phyloP scores from a whole-genome alignment of 2,329 filamentous ascomycete genomes.

The Hypoxylon sp. region DNA sequence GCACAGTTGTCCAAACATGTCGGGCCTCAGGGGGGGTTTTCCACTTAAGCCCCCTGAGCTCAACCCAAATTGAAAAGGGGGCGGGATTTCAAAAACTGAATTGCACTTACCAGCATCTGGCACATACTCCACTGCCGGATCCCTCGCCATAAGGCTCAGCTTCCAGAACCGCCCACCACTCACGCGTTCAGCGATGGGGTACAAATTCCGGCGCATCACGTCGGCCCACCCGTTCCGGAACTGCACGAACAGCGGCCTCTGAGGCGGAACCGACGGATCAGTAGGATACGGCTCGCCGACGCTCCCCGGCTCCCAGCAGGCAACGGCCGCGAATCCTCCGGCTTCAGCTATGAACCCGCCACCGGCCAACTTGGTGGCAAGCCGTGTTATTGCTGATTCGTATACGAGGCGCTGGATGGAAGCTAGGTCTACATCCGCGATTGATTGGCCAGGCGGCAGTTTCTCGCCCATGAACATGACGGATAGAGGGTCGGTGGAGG shows the following conservation, averaged over 20 bases:
- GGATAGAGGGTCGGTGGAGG: slow-evolving; percentile 24
- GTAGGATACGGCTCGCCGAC: slow-evolving; percentile 11
- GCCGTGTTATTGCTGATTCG: slow-evolving; percentile 14
- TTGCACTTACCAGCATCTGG: slow-evolving; percentile 40
- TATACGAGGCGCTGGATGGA: slow-evolving; percentile 16
- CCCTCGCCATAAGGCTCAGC: slow-evolving; percentile 45
- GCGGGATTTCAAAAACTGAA: not conserved
- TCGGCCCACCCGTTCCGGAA: slow-evolving; percentile 1
- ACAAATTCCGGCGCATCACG: slow-evolving; percentile 22
- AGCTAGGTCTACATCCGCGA: slow-evolving; percentile 12
- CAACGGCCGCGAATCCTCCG: slow-evolving; percentile 40
- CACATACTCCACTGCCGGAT: slow-evolving; percentile 39
- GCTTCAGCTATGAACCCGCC: slow-evolving; percentile 45
- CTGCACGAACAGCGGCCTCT: slow-evolving; percentile 16
- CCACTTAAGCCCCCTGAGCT: not conserved
- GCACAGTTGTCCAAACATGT: not conserved
- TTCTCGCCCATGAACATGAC: slow-evolving; percentile 37
- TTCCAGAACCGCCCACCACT: slow-evolving; percentile 43
- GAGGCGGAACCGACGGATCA: not conserved
- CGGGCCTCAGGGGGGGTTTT: not conserved
- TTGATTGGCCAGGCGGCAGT: slow-evolving; percentile 15
- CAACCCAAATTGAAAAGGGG: not conserved
- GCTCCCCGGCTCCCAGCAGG: slow-evolving; percentile 37
- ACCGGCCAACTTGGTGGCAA: slow-evolving; percentile 26
- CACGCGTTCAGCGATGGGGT: slow-evolving; percentile 31